Base-by-base conservation (phyloP, 1,284 basidiomycete species). In the Austroboletus rostrupii region DNA sequence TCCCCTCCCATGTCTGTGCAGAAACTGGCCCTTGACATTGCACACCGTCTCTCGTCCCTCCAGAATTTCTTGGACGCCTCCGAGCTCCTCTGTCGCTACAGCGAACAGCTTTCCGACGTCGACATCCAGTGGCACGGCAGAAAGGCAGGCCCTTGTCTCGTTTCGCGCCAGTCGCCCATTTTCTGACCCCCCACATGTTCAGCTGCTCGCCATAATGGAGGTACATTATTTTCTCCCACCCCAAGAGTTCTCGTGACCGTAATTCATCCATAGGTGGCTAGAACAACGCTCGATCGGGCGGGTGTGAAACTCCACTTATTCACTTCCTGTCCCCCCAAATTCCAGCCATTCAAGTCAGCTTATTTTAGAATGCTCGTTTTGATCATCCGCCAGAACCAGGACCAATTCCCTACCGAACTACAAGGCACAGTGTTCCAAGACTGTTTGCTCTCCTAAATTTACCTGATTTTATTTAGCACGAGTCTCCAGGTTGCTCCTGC, bases 351-450 rank as follows among this genome's bases (percentile, higher is more conserved):
- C 54, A 70, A 72, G 57, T 56, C 66, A 10, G 60, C 61, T 5
- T 70, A 70, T 57, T 72, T 70, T 54, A 64, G 54, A 52, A 56
- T 71, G 56, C 62, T 70, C 16, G 57, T 66, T 32, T 58, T 71
- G 39, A 54, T 67, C n/a, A 44, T 62, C n/a, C 66, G 59, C 44
- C 57, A 56, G 37, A 60, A 64, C 41, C 51, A 56, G 23, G 41
- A 52, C 16, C 53, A 51, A 43, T 66, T 67, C 48, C 39, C 48
- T 20, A 19, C 36, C 1, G 64, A 69, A 13, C 57, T 69, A 11
- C 61, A 49, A 48, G 67, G 64, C 54, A 53, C 38, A 40, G 5
- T 38, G 6, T 33, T 13, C 32, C 14, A 37, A 26, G 12, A 37
- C 33, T 23, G 41, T 31, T 17, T 14, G 36, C 28, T 6, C 11